A percentile compares a stretch with the other conserved stretches of the same genome.
These are phyloP conservation scores for Trichoderma orchidacearum DNA, from an alignment of 495 filamentous ascomycete species.

Conservation along the genomic window DNA sequence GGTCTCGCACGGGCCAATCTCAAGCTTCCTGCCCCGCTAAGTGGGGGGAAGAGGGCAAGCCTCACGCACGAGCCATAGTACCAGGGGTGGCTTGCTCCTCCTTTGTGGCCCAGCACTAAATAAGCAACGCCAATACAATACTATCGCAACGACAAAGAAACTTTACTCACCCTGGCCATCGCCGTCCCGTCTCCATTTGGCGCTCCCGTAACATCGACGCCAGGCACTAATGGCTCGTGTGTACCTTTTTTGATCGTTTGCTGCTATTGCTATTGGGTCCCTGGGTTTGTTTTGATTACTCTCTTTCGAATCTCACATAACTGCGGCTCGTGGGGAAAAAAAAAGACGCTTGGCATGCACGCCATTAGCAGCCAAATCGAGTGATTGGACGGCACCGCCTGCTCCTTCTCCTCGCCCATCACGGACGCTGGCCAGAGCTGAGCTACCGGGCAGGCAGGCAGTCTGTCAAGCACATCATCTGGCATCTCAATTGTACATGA, in stretches of 20 bases:
- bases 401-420: background rate
- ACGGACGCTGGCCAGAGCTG: background rate
- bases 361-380: background rate
- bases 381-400: background rate
- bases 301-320: background rate
- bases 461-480: background rate
- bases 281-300: too few species aligned
- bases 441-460: background rate
- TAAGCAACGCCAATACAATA: background rate
- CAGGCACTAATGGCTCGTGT: too few species aligned
- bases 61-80: background rate
- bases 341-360: background rate
- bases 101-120: background rate
- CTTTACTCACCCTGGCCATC: background rate
- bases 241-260: too few species aligned
- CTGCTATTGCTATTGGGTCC: too few species aligned
- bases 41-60: background rate
- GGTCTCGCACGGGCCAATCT: background rate
- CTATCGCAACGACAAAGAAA: background rate
- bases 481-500: background rate
- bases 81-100: background rate
- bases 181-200: background rate
- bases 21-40: background rate
- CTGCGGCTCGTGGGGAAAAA: background rate
- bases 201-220: background rate